Evolutionary conservation across 805 yeast genomes (phyloP).

Genomic region (Myxozyma neglecta): DNA sequence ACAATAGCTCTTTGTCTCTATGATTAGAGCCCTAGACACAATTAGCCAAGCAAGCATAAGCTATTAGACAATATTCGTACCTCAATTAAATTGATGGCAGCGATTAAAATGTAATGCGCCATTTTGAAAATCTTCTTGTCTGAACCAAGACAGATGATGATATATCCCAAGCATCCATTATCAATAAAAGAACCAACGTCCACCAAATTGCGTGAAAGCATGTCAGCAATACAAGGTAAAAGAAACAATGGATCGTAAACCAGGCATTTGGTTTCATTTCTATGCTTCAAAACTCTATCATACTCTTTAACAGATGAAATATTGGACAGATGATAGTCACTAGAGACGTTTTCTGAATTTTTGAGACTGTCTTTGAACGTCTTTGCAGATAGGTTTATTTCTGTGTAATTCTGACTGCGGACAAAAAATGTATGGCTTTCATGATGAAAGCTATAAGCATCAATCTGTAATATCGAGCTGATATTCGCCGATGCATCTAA

Average conservation of each 20-base stretch:
- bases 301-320: not conserved
- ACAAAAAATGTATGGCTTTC: not conserved
- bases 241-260: conserved; percentile 26
- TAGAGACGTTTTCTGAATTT: conserved; percentile 59
- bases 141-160: conserved; percentile 43
- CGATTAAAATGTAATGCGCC: conserved; percentile 6
- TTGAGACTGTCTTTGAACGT: conserved; percentile 15
- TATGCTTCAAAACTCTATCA: not conserved
- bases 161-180: conserved; percentile 53
- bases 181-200: conserved; percentile 60
- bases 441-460: conserved; percentile 1
- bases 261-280: not conserved
- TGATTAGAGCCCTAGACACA: conserved; percentile 44
- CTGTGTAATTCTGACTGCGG: not conserved
- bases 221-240: conserved; percentile 15
- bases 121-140: not conserved
- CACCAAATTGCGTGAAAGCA: conserved; percentile 36
- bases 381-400: conserved; percentile 2
- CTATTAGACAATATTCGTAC: not conserved
- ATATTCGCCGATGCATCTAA: conserved; percentile 53
- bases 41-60: not conserved
- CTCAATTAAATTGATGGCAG: conserved; percentile 4
- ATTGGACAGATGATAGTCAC: conserved; percentile 46
- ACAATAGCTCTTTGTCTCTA: conserved; percentile 58
- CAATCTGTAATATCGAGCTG: not conserved